phyloP scores from a whole-genome alignment of 1,139 yeast species.

The Pichia sp. region DNA sequence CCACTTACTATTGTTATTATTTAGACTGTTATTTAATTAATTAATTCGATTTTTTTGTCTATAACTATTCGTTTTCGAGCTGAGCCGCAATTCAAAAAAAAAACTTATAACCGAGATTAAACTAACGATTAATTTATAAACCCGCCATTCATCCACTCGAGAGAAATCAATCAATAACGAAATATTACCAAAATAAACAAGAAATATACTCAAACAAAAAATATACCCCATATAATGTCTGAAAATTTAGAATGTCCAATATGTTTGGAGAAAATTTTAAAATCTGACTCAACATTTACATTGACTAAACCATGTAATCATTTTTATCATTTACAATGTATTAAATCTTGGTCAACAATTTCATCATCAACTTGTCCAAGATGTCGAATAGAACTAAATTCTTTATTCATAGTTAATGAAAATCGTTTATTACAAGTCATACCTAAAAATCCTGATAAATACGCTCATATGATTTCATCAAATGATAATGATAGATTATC shows the following conservation, averaged over 20 bases:
- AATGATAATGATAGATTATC: neutral
- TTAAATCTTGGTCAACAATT: constrained; percentile 12
- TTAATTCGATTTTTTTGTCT: no score
- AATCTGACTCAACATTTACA: constrained; percentile 3
- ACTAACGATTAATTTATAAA: no score
- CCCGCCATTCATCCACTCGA: no score
- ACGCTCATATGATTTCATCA: constrained; percentile 2
- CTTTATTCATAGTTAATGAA: constrained; percentile 1
- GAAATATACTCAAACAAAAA: no score
- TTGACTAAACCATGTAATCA: constrained; percentile 14
- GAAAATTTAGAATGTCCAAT: constrained; percentile 11
- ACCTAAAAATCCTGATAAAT: constrained; percentile 7
- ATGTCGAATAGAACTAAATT: constrained; percentile 10
- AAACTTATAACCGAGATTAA: no score
- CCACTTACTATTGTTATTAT: no score
- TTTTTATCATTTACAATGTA: constrained; percentile 13
- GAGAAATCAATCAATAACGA: no score
- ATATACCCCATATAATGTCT: neutral
- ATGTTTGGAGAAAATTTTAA: constrained; percentile 12
- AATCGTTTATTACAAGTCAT: neutral
- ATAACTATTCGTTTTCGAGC: no score
- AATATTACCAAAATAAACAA: no score
- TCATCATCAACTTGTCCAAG: constrained; percentile 16
- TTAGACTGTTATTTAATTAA: no score
- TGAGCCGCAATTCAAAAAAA: no score